These are phyloP conservation scores for Beauveria medogensis DNA, from an alignment of 2,329 filamentous ascomycete species.

Conservation along the genomic window DNA sequence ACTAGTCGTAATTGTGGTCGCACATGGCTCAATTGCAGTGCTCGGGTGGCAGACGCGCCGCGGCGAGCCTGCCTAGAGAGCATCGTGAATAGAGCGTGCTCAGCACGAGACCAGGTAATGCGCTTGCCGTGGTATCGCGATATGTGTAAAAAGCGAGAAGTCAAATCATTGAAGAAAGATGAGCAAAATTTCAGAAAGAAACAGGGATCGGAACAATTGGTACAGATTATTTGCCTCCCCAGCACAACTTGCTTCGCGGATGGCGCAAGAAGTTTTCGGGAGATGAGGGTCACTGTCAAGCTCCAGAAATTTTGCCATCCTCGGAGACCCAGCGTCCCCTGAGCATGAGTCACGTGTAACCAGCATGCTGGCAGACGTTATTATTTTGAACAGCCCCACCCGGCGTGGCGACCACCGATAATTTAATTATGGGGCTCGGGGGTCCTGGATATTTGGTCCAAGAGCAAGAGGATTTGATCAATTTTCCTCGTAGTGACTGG, in stretches of 20 bases:
- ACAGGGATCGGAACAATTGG: background rate
- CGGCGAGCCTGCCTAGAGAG: constrained; percentile 27
- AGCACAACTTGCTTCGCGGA: constrained; percentile 2
- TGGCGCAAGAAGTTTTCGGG: constrained; percentile 7
- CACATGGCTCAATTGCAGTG: constrained; percentile 14
- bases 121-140: background rate
- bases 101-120: background rate
- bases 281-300: background rate
- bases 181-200: background rate
- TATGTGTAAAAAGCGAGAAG: background rate
- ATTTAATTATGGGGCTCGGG: background rate
- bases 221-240: constrained; percentile 1
- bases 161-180: background rate
- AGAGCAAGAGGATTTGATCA: background rate
- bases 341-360: constrained; percentile 3
- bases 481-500: background rate
- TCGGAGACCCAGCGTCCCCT: background rate
- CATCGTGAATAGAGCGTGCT: constrained; percentile 21
- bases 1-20: constrained; percentile 3
- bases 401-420: background rate
- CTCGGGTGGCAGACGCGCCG: constrained; percentile 20
- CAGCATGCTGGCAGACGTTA: too few species aligned
- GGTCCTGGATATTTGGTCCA: background rate
- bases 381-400: background rate
- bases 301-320: constrained; percentile 7